These are phyloP conservation scores for Dovyalis caffra DNA, from an alignment of 345 rosid species.

Conservation along the genomic window DNA sequence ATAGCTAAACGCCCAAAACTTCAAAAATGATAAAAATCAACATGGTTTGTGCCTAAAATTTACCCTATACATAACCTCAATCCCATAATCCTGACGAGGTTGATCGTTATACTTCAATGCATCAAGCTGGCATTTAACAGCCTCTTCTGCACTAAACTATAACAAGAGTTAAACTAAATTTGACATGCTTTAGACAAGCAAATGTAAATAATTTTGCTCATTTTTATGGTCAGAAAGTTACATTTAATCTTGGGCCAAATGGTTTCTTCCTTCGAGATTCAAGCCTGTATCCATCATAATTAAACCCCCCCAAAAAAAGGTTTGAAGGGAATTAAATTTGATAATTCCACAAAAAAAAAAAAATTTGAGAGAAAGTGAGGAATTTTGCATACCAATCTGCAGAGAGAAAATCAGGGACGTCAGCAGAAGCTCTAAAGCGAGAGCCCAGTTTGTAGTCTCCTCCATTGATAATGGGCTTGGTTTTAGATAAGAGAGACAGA, in stretches of 20 bases:
- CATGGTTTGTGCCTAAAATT: not conserved
- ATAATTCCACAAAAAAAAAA: not conserved
- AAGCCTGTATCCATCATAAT: constrained; percentile 48
- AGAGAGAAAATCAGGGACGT: constrained; percentile 84
- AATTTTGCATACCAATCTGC: constrained; percentile 57
- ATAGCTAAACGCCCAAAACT: too few species aligned
- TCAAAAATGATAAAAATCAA: not conserved
- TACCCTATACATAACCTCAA: constrained; percentile 95
- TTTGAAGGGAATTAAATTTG: not conserved
- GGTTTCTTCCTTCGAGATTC: constrained; percentile 84
- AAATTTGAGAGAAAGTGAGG: too few species aligned
- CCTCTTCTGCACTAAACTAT: constrained; percentile 93
- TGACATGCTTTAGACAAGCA: constrained; percentile 1
- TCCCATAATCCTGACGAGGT: constrained; percentile 82
- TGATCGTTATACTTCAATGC: constrained; percentile 83
- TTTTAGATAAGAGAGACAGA: constrained; percentile 29
- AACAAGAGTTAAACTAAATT: constrained; percentile 21
- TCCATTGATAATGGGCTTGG: constrained; percentile 24
- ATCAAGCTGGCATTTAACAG: constrained; percentile 77
- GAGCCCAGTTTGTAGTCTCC: constrained; percentile 30
- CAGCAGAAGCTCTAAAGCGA: constrained; percentile 63
- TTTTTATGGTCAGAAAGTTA: constrained; percentile 27
- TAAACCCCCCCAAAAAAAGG: not conserved
- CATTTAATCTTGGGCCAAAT: constrained; percentile 83
- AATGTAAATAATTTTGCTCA: not conserved